Conservation (phyloP, 1,284 basidiomycete species). For the Tranzscheliella williamsii region DNA sequence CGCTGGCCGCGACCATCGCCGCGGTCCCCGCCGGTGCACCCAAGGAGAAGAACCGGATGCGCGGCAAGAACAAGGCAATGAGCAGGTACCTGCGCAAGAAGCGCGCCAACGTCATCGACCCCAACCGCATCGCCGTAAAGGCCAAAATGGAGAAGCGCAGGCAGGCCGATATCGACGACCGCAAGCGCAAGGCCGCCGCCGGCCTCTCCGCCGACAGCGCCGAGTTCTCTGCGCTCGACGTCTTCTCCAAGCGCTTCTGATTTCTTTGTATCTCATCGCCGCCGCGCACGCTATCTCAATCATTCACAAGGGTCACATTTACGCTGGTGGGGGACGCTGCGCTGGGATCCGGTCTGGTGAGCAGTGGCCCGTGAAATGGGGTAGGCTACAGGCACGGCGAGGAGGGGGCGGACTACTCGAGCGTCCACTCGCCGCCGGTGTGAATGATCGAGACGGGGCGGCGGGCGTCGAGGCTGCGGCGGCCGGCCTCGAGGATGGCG, state of each 20-base stretch:
- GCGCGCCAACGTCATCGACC: slow-evolving; percentile 55
- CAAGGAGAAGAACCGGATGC: slow-evolving; percentile 52
- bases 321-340: no score
- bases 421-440: slow-evolving; percentile 70
- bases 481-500: slow-evolving; percentile 85
- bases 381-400: no score
- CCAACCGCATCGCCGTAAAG: slow-evolving; percentile 42
- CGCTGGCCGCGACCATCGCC: slow-evolving; percentile 18
- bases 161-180: slow-evolving; percentile 14
- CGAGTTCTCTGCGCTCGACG: slow-evolving; percentile 17
- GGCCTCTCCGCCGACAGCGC: slow-evolving; percentile 7
- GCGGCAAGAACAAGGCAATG: slow-evolving; percentile 53
- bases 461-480: slow-evolving; percentile 84
- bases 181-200: slow-evolving; percentile 19
- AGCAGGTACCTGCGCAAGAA: slow-evolving; percentile 56
- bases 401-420: slow-evolving; percentile 66
- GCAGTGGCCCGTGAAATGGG: no score
- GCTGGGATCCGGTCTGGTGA: no score
- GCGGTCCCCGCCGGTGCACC: slow-evolving; percentile 8
- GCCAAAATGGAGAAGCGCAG: slow-evolving; percentile 31
- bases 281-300: no score
- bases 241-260: slow-evolving; percentile 25
- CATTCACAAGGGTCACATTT: no score
- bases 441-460: slow-evolving; percentile 76
- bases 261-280: not conserved